Conservation (phyloP, 768 basidiomycete genomes). For the Pholiota conissans region DNA sequence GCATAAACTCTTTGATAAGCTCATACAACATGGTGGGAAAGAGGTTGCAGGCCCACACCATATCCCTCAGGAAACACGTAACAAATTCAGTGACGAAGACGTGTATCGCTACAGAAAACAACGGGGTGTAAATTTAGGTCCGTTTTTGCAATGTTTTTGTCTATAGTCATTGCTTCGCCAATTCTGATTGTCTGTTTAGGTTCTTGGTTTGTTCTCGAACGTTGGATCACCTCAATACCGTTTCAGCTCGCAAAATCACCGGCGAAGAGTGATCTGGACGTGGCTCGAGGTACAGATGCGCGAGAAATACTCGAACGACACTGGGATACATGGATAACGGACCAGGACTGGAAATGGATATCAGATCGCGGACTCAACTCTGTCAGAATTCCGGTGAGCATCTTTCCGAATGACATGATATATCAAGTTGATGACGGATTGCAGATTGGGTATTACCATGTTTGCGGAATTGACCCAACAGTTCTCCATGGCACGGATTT, state of each 20-base stretch:
- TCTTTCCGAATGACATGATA: slow-evolving; percentile 10
- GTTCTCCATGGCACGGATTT: slow-evolving; percentile 71
- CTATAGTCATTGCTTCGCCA: neutral
- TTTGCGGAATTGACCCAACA: slow-evolving; percentile 57
- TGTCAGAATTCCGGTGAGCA: slow-evolving; percentile 57
- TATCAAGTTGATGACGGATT: neutral
- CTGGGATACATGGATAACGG: slow-evolving; percentile 73
- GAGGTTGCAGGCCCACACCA: neutral
- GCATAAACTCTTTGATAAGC: neutral
- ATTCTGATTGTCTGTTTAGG: slow-evolving; percentile 42
- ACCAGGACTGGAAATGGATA: slow-evolving; percentile 67
- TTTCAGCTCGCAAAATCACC: slow-evolving; percentile 54
- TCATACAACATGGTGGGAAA: neutral
- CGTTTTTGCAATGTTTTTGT: slow-evolving; percentile 18
- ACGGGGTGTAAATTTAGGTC: slow-evolving; percentile 82
- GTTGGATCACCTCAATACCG: slow-evolving; percentile 68
- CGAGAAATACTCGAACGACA: slow-evolving; percentile 55
- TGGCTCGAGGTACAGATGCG: slow-evolving; percentile 59
- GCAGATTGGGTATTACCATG: slow-evolving; percentile 75
- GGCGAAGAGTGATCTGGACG: slow-evolving; percentile 68
- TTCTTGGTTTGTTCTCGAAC: slow-evolving; percentile 78
- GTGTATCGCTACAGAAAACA: slow-evolving; percentile 67
- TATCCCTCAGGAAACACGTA: neutral
- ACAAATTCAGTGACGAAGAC: neutral
- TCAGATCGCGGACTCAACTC: slow-evolving; percentile 56